phyloP scores from a whole-genome alignment of 2,329 filamentous ascomycete genomes.

The Alternaria arborescens region DNA sequence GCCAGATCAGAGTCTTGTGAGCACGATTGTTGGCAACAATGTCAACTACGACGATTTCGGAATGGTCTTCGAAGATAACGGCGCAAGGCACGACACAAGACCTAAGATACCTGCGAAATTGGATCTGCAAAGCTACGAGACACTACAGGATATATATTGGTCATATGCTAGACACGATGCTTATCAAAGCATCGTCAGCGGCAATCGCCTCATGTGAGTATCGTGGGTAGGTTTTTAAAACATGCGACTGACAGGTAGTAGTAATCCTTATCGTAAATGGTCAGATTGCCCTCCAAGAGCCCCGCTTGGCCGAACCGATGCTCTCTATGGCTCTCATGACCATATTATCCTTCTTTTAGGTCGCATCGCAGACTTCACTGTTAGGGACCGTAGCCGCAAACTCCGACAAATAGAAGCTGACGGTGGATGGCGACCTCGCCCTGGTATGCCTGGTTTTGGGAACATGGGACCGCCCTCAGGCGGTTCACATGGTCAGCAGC shows the following conservation, averaged over 20 bases:
- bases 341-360: slow-evolving; percentile 84
- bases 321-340: slow-evolving; percentile 88
- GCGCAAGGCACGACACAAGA: slow-evolving; percentile 41
- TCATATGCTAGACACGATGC: slow-evolving; percentile 96
- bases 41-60: slow-evolving; percentile 68
- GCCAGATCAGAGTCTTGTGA: slow-evolving; percentile 62
- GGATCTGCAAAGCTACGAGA: slow-evolving; percentile 82
- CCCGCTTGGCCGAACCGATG: slow-evolving; percentile 77
- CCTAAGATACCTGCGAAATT: slow-evolving; percentile 44
- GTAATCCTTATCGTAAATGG: slow-evolving; percentile 82
- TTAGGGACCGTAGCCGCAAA: slow-evolving; percentile 81
- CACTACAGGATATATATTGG: slow-evolving; percentile 88
- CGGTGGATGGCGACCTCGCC: slow-evolving; percentile 63
- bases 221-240: neutral
- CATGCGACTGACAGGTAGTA: slow-evolving; percentile 51
- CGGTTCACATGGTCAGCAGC: slow-evolving; percentile 32
- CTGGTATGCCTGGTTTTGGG: slow-evolving; percentile 55
- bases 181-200: slow-evolving; percentile 88
- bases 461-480: slow-evolving; percentile 49
- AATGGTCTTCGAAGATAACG: slow-evolving; percentile 54
- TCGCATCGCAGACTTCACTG: slow-evolving; percentile 79
- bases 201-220: slow-evolving; percentile 83
- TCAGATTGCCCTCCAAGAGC: slow-evolving; percentile 87
- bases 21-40: slow-evolving; percentile 64
- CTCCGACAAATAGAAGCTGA: slow-evolving; percentile 69